A percentile compares a stretch with the other conserved stretches of the same genome.
phyloP scores from a whole-genome alignment of 1,284 basidiomycete genomes.

The Coniferiporia sulphurascens region DNA sequence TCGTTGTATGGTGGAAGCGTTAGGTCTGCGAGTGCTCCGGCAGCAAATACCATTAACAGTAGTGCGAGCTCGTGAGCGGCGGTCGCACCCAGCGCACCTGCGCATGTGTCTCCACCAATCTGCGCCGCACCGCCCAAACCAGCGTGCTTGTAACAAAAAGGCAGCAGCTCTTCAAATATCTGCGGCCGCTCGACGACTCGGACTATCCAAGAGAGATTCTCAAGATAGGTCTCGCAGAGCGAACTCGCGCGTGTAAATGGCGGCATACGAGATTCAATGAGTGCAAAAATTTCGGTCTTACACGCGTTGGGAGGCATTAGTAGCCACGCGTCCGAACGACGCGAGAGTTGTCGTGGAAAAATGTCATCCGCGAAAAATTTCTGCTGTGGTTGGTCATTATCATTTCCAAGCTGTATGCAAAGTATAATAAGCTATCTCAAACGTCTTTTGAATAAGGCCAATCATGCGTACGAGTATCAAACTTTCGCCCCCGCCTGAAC shows the following conservation, averaged over 20 bases:
- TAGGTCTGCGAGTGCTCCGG: slow-evolving; percentile 23
- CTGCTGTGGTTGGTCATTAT: background rate
- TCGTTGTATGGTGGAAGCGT: slow-evolving; percentile 18
- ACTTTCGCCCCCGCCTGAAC: slow-evolving; percentile 58
- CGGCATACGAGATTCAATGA: slow-evolving; percentile 13
- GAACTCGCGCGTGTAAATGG: slow-evolving; percentile 36
- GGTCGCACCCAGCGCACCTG: background rate
- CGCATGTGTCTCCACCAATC: background rate
- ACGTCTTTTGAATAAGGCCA: background rate
- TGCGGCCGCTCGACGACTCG: slow-evolving; percentile 45
- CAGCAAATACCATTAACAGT: slow-evolving; percentile 22
- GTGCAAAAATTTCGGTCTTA: slow-evolving; percentile 5
- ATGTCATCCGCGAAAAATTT: slow-evolving; percentile 7
- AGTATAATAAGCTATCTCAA: background rate
- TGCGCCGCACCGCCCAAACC: background rate
- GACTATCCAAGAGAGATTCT: slow-evolving; percentile 57
- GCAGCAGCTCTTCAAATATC: slow-evolving; percentile 49
- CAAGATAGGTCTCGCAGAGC: slow-evolving; percentile 48
- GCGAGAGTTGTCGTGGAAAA: slow-evolving; percentile 9
- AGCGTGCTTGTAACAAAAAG: slow-evolving; percentile 5
- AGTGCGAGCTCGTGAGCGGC: slow-evolving; percentile 22
- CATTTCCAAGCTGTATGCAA: slow-evolving; percentile 10
- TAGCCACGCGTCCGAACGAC: slow-evolving; percentile 15
- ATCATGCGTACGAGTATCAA: slow-evolving; percentile 4
- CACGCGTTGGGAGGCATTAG: slow-evolving; percentile 2